These are phyloP conservation scores for Pseudonectria foliicola DNA, from an alignment of 2,329 filamentous ascomycete genomes.

Conservation along the genomic window DNA sequence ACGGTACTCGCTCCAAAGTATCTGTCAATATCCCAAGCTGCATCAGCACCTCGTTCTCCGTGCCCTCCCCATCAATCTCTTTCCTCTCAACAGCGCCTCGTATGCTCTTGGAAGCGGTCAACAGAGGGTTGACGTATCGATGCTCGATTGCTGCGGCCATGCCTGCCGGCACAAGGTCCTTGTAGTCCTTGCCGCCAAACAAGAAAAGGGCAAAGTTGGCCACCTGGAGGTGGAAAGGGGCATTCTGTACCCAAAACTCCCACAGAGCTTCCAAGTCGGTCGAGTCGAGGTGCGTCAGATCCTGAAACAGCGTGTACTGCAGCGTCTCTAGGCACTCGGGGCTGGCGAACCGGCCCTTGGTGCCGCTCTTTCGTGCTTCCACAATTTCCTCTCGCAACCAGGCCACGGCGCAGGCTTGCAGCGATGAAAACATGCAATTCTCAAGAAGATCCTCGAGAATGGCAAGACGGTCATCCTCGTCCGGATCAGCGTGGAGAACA, in stretches of 20 bases:
- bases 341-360: constrained; percentile 39
- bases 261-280: constrained; percentile 35
- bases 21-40: constrained; percentile 37
- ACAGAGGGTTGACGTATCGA: constrained; percentile 49
- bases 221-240: constrained; percentile 50
- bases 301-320: constrained; percentile 56
- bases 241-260: constrained; percentile 46
- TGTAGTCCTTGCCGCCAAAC: constrained; percentile 37
- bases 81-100: constrained; percentile 25
- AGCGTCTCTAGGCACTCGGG: constrained; percentile 50
- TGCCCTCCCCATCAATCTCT: constrained; percentile 24
- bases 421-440: constrained; percentile 55
- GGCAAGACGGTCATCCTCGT: constrained; percentile 49
- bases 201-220: constrained; percentile 56
- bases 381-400: constrained; percentile 60
- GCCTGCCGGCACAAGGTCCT: constrained; percentile 44
- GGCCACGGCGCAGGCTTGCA: constrained; percentile 55
- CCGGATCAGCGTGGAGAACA: constrained; percentile 51
- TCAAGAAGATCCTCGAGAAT: constrained; percentile 60
- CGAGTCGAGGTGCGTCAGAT: constrained; percentile 40
- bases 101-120: constrained; percentile 34
- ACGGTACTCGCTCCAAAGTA: constrained; percentile 33
- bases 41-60: constrained; percentile 25
- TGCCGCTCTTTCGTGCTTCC: constrained; percentile 28
- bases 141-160: constrained; percentile 52